Evolutionary conservation across 1,284 basidiomycete genomes (phyloP), one percentile per base, ranked within the genome.

Genomic region (Vanrija sp.): DNA sequence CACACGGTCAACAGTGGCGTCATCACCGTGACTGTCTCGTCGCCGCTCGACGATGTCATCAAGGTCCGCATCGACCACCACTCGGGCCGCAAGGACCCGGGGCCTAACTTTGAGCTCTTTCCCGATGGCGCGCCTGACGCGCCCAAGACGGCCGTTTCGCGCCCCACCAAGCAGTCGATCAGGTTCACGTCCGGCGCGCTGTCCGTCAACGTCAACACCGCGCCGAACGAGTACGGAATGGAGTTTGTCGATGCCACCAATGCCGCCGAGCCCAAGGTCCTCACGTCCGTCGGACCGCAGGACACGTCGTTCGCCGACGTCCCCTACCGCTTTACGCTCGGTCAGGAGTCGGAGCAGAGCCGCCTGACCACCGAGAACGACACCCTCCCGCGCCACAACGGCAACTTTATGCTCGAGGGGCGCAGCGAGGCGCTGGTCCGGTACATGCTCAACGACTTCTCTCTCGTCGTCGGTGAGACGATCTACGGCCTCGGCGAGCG

Each of bases 401-500:
- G 61, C 51, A 49, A 52, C 5, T 53, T 55, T 3, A 21, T 51
- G 8, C 54, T 49, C 14, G 47, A 49, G 19, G 53, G 51, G 6
- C 45, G 51, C 21, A 40, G 49, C 1, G 50, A 54, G n/a, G 66
- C 57, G 14, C 64, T 62, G 43, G 61, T 68, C 9, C 43, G 69
- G 42, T 88, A 85, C 71, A 80, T 86, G 57, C 80, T 84, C 58
- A 85, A 84, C 9, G 86, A 88, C 73, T 78, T 89, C 38, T 84
- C 83, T 53, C 74, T 86, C 12, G 83, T 83, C 16, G 85, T 86
- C 0, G 86, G 85, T 38, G 86, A 88, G 72, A 79, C 84, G 26
- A 79, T 88, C 15, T 88, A 88, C 68, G 86, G 86, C 12, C 77
- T 88, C 19, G 86, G 87, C 38, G 72, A 74, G 65, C 83, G 86